Conservation (phyloP, 768 basidiomycete species). For the Tulasnella sp. region DNA sequence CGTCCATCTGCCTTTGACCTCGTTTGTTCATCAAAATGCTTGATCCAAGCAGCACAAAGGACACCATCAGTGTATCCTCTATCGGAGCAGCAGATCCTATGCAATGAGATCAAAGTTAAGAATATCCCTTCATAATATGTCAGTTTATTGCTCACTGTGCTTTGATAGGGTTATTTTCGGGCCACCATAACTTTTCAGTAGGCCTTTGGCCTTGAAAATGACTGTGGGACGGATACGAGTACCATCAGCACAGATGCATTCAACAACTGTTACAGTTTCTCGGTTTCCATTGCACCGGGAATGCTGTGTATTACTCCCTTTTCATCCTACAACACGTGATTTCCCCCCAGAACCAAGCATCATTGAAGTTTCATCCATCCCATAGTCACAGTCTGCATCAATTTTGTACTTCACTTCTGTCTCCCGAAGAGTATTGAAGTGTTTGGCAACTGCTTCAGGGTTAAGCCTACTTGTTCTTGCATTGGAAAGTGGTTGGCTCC, state of each 20-base stretch:
- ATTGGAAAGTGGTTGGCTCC: neutral
- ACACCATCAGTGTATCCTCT: no score
- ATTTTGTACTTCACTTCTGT: neutral
- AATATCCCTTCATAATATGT: neutral
- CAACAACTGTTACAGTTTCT: constrained; percentile 16
- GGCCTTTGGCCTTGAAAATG: constrained; percentile 18
- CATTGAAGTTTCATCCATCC: neutral
- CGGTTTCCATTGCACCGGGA: constrained; percentile 9
- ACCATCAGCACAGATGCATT: constrained; percentile 20
- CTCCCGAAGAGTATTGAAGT: neutral
- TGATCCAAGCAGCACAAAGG: no score
- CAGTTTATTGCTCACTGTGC: constrained; percentile 19
- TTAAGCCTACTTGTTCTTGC: neutral
- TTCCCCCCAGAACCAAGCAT: neutral
- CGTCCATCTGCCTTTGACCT: no score
- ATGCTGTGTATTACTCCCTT: neutral
- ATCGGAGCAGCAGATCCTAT: constrained; percentile 21
- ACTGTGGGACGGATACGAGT: constrained; percentile 10
- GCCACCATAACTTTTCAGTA: constrained; percentile 3
- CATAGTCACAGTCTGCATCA: neutral
- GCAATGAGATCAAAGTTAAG: neutral
- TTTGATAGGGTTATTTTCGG: constrained; percentile 1
- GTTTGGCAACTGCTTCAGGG: neutral
- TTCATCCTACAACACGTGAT: neutral
- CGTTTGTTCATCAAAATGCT: no score